These are phyloP conservation scores for Trichoderma sp. DNA, from an alignment of 2,329 filamentous ascomycete species.

Conservation along the genomic window DNA sequence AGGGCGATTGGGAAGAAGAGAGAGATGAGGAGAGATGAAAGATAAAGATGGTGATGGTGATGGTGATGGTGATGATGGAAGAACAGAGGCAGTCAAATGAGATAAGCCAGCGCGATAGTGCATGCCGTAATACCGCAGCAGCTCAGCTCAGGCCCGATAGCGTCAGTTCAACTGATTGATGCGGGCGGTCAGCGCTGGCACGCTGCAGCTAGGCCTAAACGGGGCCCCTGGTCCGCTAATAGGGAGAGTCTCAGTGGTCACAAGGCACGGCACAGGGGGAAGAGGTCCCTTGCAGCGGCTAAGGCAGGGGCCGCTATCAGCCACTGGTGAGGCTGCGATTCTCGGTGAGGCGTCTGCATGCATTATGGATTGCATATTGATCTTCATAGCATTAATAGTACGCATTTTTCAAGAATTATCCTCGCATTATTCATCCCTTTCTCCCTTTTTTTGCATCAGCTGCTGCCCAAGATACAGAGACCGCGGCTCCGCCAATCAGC, in stretches of 20 bases:
- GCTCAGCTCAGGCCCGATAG: neutral
- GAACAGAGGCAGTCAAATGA: neutral
- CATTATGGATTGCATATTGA: neutral
- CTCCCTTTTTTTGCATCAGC: neutral
- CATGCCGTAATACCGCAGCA: neutral
- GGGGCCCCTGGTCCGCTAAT: neutral
- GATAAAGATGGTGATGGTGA: no score
- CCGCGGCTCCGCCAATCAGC: neutral
- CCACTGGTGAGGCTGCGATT: neutral
- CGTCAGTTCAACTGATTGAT: neutral
- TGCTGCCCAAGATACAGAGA: neutral
- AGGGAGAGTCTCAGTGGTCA: slow-evolving; percentile 8
- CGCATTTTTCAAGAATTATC: neutral
- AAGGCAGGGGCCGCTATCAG: slow-evolving; percentile 16
- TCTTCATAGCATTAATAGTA: neutral
- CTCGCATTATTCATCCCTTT: neutral
- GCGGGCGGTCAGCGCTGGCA: slow-evolving; percentile 11
- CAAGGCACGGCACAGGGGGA: slow-evolving; percentile 1
- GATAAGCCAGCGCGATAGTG: neutral
- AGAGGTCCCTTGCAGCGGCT: slow-evolving; percentile 14
- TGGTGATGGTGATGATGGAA: neutral
- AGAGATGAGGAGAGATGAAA: neutral
- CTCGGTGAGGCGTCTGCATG: neutral
- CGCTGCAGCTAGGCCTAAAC: neutral
- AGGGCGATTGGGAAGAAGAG: neutral